Conservation (phyloP, 805 yeast species). For the Metschnikowia amazonensis region DNA sequence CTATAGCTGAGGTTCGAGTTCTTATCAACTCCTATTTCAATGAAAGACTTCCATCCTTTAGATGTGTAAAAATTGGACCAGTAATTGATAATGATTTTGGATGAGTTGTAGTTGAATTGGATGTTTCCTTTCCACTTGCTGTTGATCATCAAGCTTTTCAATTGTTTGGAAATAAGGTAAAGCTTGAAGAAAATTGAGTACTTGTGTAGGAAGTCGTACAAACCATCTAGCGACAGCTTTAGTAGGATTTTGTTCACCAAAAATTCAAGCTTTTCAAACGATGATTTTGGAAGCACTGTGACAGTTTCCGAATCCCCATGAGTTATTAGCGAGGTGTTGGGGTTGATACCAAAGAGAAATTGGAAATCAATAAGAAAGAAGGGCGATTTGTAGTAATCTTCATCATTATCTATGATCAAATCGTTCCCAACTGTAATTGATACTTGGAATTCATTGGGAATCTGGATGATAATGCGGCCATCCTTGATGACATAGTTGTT, state of each 20-base stretch:
- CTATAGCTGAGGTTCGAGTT: conserved; percentile 47
- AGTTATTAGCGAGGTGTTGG: conserved; percentile 31
- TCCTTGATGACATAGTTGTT: conserved; percentile 58
- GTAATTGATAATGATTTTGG: conserved; percentile 55
- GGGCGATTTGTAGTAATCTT: conserved; percentile 49
- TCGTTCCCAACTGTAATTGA: conserved; percentile 68
- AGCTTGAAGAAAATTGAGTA: conserved; percentile 65
- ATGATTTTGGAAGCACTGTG: conserved; percentile 30
- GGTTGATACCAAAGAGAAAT: conserved; percentile 51
- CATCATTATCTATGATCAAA: conserved; percentile 44
- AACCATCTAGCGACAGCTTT: conserved; percentile 44
- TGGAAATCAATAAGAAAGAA: conserved; percentile 76
- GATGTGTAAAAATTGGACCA: conserved; percentile 51
- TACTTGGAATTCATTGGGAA: conserved; percentile 59
- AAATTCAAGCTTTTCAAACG: conserved; percentile 46
- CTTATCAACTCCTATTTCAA: conserved; percentile 58
- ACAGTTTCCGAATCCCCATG: conserved; percentile 24
- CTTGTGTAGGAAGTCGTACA: conserved; percentile 54
- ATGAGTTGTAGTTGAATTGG: conserved; percentile 54
- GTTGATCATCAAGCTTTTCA: conserved; percentile 43
- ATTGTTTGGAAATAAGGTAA: conserved; percentile 54
- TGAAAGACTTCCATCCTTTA: conserved; percentile 47
- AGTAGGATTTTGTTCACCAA: conserved; percentile 51
- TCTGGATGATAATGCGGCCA: conserved; percentile 69
- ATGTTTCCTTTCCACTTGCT: conserved; percentile 58